Evolutionary conservation across 164 flowering plant genomes (phyloP).

Genomic region (Cinnamomum chago): DNA sequence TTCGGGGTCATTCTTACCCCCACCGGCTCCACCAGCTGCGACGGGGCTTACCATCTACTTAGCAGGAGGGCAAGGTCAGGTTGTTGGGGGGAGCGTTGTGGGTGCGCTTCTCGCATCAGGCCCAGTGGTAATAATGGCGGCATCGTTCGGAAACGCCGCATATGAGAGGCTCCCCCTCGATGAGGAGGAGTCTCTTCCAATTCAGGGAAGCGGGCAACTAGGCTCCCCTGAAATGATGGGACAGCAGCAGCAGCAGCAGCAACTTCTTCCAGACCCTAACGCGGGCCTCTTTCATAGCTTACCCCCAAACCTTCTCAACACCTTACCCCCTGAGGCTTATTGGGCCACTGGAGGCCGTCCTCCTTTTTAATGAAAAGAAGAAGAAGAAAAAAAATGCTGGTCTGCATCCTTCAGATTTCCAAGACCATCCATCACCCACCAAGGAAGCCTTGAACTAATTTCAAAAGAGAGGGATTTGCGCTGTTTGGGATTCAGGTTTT

Average conservation of each 20-base stretch:
- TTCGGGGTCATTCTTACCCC: conserved; percentile 82
- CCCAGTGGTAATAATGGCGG: conserved; percentile 86
- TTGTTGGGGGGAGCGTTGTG: conserved; percentile 80
- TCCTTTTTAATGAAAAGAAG: conserved; percentile 29
- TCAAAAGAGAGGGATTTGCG: neutral
- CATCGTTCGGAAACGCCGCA: conserved; percentile 89
- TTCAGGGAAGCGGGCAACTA: conserved; percentile 32
- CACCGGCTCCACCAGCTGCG: conserved; percentile 91
- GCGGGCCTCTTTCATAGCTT: conserved; percentile 52
- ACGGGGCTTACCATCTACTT: conserved; percentile 71
- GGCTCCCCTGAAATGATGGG: conserved; percentile 35
- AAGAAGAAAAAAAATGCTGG: neutral
- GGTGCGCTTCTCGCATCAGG: conserved; percentile 83
- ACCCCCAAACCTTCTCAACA: conserved; percentile 58
- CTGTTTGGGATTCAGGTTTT: neutral
- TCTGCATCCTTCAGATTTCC: neutral
- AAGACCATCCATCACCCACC: neutral
- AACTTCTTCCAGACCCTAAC: conserved; percentile 44
- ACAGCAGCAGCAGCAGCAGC: conserved; percentile 29
- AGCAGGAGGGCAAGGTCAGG: conserved; percentile 91
- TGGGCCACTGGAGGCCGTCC: conserved; percentile 56
- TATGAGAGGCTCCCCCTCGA: conserved; percentile 87
- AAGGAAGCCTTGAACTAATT: neutral
- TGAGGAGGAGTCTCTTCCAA: conserved; percentile 35
- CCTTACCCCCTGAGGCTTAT: conserved; percentile 59